Evolutionary conservation across 257 asterid species (phyloP).

Genomic region (Eustoma russellianum): DNA sequence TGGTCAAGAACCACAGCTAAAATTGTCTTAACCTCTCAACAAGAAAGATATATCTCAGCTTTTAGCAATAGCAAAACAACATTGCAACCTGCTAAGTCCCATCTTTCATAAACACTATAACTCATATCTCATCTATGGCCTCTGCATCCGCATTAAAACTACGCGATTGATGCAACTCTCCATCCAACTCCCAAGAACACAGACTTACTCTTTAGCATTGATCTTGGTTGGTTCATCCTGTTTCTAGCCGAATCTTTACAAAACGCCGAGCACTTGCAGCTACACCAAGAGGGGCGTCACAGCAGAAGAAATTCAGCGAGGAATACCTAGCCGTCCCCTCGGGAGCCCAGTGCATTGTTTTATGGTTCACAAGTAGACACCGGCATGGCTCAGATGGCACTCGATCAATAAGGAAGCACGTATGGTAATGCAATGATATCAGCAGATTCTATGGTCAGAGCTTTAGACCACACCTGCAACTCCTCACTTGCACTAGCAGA

Average conservation of each 20-base stretch:
- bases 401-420: constrained; percentile 64
- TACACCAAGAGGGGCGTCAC: constrained; percentile 2
- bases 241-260: not conserved
- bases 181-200: too few relatives aligned
- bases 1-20: constrained; percentile 21
- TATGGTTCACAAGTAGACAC: not conserved
- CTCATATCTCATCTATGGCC: constrained; percentile 10
- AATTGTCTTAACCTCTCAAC: constrained; percentile 25
- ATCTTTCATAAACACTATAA: constrained; percentile 4
- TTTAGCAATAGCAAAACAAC: constrained; percentile 16
- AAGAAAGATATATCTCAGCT: constrained; percentile 14
- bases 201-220: too few relatives aligned
- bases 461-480: constrained; percentile 54
- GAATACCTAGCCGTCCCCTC: not conserved
- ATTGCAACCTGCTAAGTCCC: constrained; percentile 16
- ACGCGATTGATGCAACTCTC: too few relatives aligned
- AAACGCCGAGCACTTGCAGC: not conserved
- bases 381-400: not conserved
- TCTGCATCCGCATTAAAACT: too few relatives aligned
- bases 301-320: constrained; percentile 1
- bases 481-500: constrained; percentile 14
- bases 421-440: constrained; percentile 65
- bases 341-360: constrained; percentile 1
- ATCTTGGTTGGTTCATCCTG: not conserved
- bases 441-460: constrained; percentile 45